Base-by-base conservation (phyloP, 148 eudicot genomes). In the Agrostemma githago region DNA sequence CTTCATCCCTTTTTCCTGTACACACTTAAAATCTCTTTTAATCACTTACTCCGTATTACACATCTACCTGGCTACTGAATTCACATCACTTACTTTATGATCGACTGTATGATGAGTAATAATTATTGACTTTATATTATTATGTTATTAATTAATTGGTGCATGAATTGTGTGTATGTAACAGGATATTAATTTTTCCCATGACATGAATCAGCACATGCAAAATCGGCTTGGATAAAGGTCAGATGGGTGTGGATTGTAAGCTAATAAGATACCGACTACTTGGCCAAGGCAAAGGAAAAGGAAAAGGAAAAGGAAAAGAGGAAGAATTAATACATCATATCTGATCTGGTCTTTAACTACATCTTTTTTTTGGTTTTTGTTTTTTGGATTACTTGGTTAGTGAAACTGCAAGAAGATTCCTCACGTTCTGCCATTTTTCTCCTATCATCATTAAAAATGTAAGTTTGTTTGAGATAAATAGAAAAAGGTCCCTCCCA, bases 161-260 rank as follows among this genome's bases (percentile, higher is more conserved):
- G 66, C 70, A 48, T 42, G 14, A 26, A 17, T 67, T 81, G 76
- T 82, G 2, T 73, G 79, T 53, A 75, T 73, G 79, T 53, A 75
- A 77, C 86, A 90, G 92, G 90, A 88, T 70, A 79, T 78, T 82
- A 85, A 83, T 80, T 86, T 78, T 85, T 42, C 88, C 72, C 78
- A 88, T 80, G 91, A 80, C 72, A 82, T 77, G 79, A 85, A 79
- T 83, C 51, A 69, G 39, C 89, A 86, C 81, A 89, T 74, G 88
- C 85, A 85, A 71, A 85, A 82, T 86, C 86, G 77, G 72, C 84
- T 83, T 72, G 87, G 96, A 84, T 89, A 82, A 82, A 87, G 64
- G 43, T 79, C 43, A 26, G 5, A 48, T 81, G 76, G 10, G 51
- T 44, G 51, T 44, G 9, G 8, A 7, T 44, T 44, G 9, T 6